A percentile compares a stretch with the other conserved stretches of the same genome.
These are phyloP conservation scores for Cenchrus americanus DNA, from an alignment of 176 grass and related monocot species.

Conservation along the genomic window DNA sequence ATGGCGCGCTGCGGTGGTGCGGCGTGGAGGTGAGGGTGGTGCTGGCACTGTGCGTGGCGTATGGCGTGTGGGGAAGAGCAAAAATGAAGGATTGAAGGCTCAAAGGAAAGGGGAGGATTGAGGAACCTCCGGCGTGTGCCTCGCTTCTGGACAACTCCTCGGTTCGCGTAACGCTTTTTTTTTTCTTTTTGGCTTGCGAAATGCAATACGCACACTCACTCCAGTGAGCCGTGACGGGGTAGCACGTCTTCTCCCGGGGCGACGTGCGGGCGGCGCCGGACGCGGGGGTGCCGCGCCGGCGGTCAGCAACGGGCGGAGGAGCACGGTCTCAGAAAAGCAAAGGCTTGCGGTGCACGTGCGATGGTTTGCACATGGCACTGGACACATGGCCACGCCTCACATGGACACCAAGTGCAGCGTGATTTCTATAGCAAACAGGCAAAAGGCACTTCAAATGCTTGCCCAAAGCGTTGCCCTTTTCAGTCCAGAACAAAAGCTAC, in stretches of 20 bases:
- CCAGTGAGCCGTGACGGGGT: neutral
- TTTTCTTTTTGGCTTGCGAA: neutral
- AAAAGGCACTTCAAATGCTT: neutral
- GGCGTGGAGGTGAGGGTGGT: neutral
- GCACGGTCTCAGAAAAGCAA: neutral
- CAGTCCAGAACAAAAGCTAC: neutral
- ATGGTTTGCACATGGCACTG: neutral
- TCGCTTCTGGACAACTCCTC: constrained; percentile 26
- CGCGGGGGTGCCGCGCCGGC: neutral
- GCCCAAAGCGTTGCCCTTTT: too few species aligned
- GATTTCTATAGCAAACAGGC: neutral
- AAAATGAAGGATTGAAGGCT: neutral
- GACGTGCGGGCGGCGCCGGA: neutral
- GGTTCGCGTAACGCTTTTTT: too few species aligned
- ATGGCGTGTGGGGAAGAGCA: neutral
- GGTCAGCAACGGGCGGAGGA: neutral
- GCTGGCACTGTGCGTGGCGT: constrained; percentile 1
- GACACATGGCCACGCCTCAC: neutral
- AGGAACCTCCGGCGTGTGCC: neutral
- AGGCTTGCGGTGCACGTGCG: neutral
- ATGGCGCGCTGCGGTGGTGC: constrained; percentile 4
- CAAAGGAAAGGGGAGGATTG: neutral
- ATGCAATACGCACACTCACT: neutral
- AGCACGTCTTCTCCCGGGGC: neutral
- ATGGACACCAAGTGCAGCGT: neutral